Percentiles rank a stretch among this genome's conserved stretches.
These are phyloP conservation scores for Orobanche coerulescens DNA, from an alignment of 257 asterid species.

Conservation along the genomic window DNA sequence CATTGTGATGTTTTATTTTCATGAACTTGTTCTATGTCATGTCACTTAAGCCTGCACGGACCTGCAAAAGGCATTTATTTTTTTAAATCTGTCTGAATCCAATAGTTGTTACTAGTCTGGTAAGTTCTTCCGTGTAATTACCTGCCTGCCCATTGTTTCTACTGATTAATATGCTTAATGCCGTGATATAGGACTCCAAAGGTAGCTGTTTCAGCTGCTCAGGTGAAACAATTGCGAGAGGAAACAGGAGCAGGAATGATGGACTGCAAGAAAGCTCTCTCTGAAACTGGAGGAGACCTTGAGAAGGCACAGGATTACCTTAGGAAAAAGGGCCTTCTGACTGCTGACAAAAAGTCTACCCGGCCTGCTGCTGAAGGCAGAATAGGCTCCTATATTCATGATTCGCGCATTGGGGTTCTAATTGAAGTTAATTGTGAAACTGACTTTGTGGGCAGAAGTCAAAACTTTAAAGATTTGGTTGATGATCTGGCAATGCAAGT, in stretches of 20 bases:
- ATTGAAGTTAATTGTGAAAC: constrained; percentile 94
- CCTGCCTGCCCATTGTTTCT: neutral
- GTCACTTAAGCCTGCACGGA: neutral
- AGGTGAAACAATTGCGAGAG: constrained; percentile 87
- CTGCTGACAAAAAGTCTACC: constrained; percentile 94
- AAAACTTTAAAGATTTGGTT: constrained; percentile 58
- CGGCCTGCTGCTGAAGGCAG: constrained; percentile 96
- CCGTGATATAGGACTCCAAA: constrained; percentile 45
- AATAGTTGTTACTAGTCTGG: neutral
- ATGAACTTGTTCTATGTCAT: neutral
- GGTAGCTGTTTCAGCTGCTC: constrained; percentile 54
- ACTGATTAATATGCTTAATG: constrained; percentile 6
- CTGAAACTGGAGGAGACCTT: constrained; percentile 82
- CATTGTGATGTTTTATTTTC: neutral
- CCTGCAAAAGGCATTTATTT: neutral
- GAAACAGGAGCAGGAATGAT: constrained; percentile 99
- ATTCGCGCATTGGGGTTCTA: constrained; percentile 92
- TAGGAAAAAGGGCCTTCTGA: constrained; percentile 79
- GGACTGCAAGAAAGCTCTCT: constrained; percentile 97
- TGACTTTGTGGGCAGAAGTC: constrained; percentile 90
- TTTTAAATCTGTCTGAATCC: neutral
- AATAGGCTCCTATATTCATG: constrained; percentile 83
- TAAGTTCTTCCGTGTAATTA: neutral
- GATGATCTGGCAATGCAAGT: constrained; percentile 96
- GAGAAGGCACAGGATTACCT: constrained; percentile 91